Evolutionary conservation across 1,139 yeast genomes (phyloP).

Genomic region (Candida sanyaensis): DNA sequence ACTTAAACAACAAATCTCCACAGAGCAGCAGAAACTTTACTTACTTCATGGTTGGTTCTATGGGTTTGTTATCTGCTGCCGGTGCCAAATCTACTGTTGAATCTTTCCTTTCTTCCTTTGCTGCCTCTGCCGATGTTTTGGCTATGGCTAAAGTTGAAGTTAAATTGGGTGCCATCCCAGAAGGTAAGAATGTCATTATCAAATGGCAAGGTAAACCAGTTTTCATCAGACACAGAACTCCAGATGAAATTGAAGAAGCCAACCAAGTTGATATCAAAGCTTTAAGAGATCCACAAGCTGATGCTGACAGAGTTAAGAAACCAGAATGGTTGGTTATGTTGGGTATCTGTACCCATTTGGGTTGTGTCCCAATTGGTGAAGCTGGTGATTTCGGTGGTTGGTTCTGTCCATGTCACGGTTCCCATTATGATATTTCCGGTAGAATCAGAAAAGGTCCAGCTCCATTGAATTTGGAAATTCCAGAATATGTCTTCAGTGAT

Average conservation of each 20-base stretch:
- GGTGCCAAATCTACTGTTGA: slow-evolving; percentile 99
- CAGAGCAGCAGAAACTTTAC: slow-evolving; percentile 82
- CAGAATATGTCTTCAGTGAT: slow-evolving; percentile 80
- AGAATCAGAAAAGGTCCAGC: slow-evolving; percentile 99
- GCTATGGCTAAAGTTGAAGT: slow-evolving; percentile 99
- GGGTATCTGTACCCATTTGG: slow-evolving; percentile 99
- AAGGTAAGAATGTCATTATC: slow-evolving; percentile 96
- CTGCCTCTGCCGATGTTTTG: slow-evolving; percentile 98
- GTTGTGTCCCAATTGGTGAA: slow-evolving; percentile 99
- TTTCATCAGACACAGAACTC: slow-evolving; percentile 98
- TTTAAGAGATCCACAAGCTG: slow-evolving; percentile 94
- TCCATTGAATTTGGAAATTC: slow-evolving; percentile 97
- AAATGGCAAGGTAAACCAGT: slow-evolving; percentile 99
- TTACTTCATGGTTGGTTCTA: slow-evolving; percentile 97
- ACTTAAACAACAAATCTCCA: slow-evolving; percentile 73
- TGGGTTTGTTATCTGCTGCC: slow-evolving; percentile 92
- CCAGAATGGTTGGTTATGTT: slow-evolving; percentile 99
- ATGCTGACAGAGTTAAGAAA: slow-evolving; percentile 90
- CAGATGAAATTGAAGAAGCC: slow-evolving; percentile 92
- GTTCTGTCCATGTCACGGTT: slow-evolving; percentile 99
- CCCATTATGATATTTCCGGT: slow-evolving; percentile 99
- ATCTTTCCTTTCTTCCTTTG: slow-evolving; percentile 88
- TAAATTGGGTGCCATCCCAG: slow-evolving; percentile 90
- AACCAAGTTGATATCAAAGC: slow-evolving; percentile 69
- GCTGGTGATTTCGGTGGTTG: slow-evolving; percentile 99